These are phyloP conservation scores for Athelia psychrophila DNA, from an alignment of 1,284 basidiomycete species.

Conservation along the genomic window DNA sequence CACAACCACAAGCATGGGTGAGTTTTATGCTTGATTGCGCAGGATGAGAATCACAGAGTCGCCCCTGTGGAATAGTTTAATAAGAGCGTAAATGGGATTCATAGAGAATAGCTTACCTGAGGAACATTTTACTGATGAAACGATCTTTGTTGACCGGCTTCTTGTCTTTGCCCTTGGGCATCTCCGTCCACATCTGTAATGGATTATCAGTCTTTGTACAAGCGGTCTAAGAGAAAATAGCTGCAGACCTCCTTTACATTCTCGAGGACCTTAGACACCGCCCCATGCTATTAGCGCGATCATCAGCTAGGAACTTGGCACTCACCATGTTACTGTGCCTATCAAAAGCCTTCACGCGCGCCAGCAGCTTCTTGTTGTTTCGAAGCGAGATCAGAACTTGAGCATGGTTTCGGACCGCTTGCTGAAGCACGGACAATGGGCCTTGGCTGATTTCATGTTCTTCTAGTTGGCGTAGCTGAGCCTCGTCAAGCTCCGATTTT, in stretches of 20 bases:
- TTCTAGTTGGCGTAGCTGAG: slow-evolving; percentile 92
- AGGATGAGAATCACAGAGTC: slow-evolving; percentile 96
- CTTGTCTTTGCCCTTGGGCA: slow-evolving; percentile 97
- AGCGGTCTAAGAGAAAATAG: slow-evolving; percentile 6
- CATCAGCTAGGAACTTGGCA: slow-evolving; percentile 8
- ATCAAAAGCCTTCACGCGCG: slow-evolving; percentile 98
- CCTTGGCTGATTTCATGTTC: slow-evolving; percentile 98
- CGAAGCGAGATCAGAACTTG: slow-evolving; percentile 97
- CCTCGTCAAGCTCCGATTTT: slow-evolving; percentile 97
- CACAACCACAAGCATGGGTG: neutral
- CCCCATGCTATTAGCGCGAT: slow-evolving; percentile 11
- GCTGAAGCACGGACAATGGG: slow-evolving; percentile 95
- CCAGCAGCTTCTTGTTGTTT: slow-evolving; percentile 98
- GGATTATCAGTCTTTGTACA: slow-evolving; percentile 1
- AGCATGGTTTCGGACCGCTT: slow-evolving; percentile 96
- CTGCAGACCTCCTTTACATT: slow-evolving; percentile 89
- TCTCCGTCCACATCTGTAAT: slow-evolving; percentile 95
- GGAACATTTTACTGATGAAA: slow-evolving; percentile 98
- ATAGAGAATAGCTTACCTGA: slow-evolving; percentile 53
- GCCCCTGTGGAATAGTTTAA: slow-evolving; percentile 50
- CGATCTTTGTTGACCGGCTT: slow-evolving; percentile 99
- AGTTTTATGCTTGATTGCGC: slow-evolving; percentile 79
- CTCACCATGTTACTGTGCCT: slow-evolving; percentile 97
- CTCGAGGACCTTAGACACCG: slow-evolving; percentile 72
- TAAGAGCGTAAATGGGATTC: slow-evolving; percentile 12